These are phyloP conservation scores for Boletus huronensis DNA, from an alignment of 768 basidiomycete species.

Conservation along the genomic window DNA sequence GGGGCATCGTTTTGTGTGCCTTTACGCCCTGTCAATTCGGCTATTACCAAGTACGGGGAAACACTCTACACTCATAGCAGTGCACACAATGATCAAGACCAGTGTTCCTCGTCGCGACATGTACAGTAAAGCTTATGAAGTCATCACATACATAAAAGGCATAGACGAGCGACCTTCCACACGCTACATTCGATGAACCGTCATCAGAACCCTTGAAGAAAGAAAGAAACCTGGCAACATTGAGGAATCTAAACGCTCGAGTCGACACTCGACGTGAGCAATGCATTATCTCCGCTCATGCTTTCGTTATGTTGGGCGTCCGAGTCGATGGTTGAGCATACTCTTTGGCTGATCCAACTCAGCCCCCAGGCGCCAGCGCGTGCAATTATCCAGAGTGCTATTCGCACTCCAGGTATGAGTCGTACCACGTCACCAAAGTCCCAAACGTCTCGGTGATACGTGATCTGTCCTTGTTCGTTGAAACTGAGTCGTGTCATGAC, in stretches of 20 bases:
- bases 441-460: slow-evolving; percentile 79
- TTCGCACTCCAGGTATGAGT: slow-evolving; percentile 63
- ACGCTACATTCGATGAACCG: neutral
- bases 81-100: neutral
- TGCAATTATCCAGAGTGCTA: slow-evolving; percentile 66
- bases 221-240: neutral
- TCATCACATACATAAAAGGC: slow-evolving; percentile 10
- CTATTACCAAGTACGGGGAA: neutral
- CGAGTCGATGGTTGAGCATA: slow-evolving; percentile 8
- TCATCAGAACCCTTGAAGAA: neutral
- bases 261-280: slow-evolving; percentile 11
- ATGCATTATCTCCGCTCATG: slow-evolving; percentile 4
- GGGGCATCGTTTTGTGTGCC: neutral
- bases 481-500: slow-evolving; percentile 72
- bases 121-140: neutral
- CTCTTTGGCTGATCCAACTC: slow-evolving; percentile 34
- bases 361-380: slow-evolving; percentile 59
- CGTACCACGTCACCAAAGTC: slow-evolving; percentile 75
- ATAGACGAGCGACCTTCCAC: neutral
- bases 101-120: neutral
- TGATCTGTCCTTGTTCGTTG: slow-evolving; percentile 79
- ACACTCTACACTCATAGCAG: neutral
- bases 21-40: neutral
- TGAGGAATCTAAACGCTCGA: slow-evolving; percentile 9
- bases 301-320: neutral